phyloP scores from a whole-genome alignment of 306 rosid genomes.

The Lathyrus tuberosus region DNA sequence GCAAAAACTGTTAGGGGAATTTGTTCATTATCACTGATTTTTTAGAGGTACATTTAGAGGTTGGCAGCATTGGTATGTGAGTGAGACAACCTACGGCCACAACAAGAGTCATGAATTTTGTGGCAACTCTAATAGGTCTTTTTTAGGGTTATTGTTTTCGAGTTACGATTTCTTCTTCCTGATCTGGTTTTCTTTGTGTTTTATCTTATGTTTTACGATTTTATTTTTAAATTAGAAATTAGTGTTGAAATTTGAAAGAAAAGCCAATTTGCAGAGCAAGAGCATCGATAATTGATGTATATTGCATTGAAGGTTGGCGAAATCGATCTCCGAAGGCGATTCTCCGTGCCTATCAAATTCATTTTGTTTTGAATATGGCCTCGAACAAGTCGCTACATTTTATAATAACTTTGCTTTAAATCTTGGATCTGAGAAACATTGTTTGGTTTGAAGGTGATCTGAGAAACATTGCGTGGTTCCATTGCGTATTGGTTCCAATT shows the following conservation, averaged over 20 bases:
- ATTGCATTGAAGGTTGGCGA: constrained; percentile 99
- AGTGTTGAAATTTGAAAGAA: background rate
- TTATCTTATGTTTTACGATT: background rate
- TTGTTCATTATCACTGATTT: background rate
- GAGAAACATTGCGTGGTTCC: too few species aligned
- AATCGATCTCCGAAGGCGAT: constrained; percentile 49
- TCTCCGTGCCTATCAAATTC: constrained; percentile 97
- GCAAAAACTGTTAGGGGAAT: too few species aligned
- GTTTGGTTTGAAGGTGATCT: too few species aligned
- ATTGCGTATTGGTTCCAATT: too few species aligned
- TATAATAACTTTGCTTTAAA: too few species aligned
- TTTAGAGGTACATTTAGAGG: background rate
- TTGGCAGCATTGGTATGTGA: background rate
- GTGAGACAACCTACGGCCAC: background rate
- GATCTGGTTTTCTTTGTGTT: too few species aligned
- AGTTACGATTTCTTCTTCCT: too few species aligned
- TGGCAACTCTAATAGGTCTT: too few species aligned
- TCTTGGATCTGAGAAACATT: too few species aligned
- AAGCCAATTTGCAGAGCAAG: constrained; percentile 99
- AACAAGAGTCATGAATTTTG: constrained; percentile 10
- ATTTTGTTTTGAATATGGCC: constrained; percentile 74
- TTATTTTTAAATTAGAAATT: background rate
- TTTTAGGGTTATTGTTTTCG: too few species aligned
- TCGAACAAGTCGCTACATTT: constrained; percentile 93
- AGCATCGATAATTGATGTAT: constrained; percentile 63